Evolutionary conservation across 1,139 yeast species (phyloP).

Genomic region (Dujonia santamariae): DNA sequence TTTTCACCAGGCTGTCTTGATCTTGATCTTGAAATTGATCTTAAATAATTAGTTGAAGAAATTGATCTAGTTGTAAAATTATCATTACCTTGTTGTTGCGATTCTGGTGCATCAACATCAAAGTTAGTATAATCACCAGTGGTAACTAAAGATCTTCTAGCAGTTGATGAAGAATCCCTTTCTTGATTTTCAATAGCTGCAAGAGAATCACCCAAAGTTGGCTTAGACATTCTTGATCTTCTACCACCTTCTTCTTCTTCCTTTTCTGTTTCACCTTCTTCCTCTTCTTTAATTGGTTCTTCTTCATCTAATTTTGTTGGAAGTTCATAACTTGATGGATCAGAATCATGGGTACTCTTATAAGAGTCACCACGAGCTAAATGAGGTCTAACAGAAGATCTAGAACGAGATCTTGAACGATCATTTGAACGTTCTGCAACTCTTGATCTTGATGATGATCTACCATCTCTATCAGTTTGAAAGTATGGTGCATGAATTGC

Average conservation of each 20-base stretch:
- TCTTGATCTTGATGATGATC: conserved; percentile 27
- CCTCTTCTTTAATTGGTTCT: conserved; percentile 13
- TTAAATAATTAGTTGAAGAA: conserved; percentile 48
- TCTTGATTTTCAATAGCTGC: conserved; percentile 42
- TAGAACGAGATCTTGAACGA: conserved; percentile 26
- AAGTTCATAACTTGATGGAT: conserved; percentile 42
- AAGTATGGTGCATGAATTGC: conserved; percentile 46
- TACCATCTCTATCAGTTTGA: conserved; percentile 32
- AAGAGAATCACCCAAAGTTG: conserved; percentile 50
- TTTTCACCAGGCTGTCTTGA: conserved; percentile 38
- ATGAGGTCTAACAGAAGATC: conserved; percentile 43
- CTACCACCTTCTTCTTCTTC: conserved; percentile 31
- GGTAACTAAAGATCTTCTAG: conserved; percentile 35
- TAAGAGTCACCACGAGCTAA: conserved; percentile 68
- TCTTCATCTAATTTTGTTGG: conserved; percentile 33
- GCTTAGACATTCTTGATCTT: conserved; percentile 41
- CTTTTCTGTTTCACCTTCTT: conserved; percentile 14
- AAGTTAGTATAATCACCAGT: conserved; percentile 51
- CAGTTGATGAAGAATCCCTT: too few species aligned
- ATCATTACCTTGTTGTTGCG: conserved; percentile 17
- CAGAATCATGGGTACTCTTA: conserved; percentile 42
- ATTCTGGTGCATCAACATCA: conserved; percentile 38
- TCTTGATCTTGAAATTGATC: conserved; percentile 62
- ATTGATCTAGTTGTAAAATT: conserved; percentile 29
- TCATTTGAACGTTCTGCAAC: conserved; percentile 30